These are phyloP conservation scores for Kodamaea suecica DNA, from an alignment of 1,139 yeast genomes.

Conservation along the genomic window DNA sequence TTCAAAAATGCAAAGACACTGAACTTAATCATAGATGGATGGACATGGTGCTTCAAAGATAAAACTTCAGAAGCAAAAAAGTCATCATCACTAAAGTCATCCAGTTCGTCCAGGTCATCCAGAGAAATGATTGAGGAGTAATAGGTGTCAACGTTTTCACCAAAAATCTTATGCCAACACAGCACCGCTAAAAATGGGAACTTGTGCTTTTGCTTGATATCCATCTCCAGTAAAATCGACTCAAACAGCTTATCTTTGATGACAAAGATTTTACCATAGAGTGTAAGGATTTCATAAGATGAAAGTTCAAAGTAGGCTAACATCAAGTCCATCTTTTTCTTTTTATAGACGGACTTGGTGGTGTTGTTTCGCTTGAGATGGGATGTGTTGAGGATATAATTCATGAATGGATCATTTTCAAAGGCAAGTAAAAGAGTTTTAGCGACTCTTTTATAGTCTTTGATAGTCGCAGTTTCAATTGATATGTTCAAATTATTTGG, in stretches of 20 bases:
- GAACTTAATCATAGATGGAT: constrained; percentile 32
- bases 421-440: constrained; percentile 38
- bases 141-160: constrained; percentile 21
- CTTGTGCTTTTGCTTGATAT: constrained; percentile 15
- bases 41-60: constrained; percentile 21
- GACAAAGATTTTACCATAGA: constrained; percentile 33
- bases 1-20: constrained; percentile 33
- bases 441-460: constrained; percentile 39
- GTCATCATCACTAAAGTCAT: constrained; percentile 16
- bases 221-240: constrained; percentile 27
- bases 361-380: constrained; percentile 20
- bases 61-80: constrained; percentile 18
- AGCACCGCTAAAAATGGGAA: constrained; percentile 37
- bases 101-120: constrained; percentile 14
- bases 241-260: constrained; percentile 31
- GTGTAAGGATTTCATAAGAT: constrained; percentile 34
- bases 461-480: constrained; percentile 29
- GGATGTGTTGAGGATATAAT: constrained; percentile 36
- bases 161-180: constrained; percentile 37
- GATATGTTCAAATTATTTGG: constrained; percentile 26
- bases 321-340: constrained; percentile 34
- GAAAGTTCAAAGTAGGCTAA: constrained; percentile 36
- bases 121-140: constrained; percentile 14
- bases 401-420: constrained; percentile 41
- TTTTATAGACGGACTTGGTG: constrained; percentile 17